Conservation (phyloP, 2,329 filamentous ascomycete genomes). For the Ophiostoma piceae region DNA sequence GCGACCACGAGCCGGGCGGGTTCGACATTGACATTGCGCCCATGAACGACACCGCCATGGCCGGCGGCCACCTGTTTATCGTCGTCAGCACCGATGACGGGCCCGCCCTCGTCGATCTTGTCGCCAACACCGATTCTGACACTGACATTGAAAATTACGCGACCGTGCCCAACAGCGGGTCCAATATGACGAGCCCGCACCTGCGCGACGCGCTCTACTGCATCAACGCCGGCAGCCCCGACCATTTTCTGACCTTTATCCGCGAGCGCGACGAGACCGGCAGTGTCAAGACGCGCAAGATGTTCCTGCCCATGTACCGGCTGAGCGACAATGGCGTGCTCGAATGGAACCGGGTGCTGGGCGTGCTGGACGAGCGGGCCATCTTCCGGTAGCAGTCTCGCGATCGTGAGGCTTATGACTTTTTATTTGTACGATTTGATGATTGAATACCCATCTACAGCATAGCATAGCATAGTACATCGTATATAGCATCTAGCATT, state of each 20-base stretch:
- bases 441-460: not conserved
- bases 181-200: not conserved
- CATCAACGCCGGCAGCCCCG: conserved; percentile 15
- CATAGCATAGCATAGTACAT: not conserved
- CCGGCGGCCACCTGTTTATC: conserved; percentile 14
- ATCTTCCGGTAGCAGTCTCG: not conserved
- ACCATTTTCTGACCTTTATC: not conserved
- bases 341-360: conserved; percentile 11
- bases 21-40: conserved; percentile 13
- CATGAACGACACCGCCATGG: conserved; percentile 4
- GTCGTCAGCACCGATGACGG: conserved; percentile 9
- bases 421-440: conserved; percentile 9
- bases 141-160: not conserved
- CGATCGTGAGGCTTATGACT: not conserved
- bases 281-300: conserved; percentile 6
- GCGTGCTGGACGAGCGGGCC: conserved; percentile 14
- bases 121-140: not conserved
- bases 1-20: not conserved
- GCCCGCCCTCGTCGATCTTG: not conserved
- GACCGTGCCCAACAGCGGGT: conserved; percentile 5
- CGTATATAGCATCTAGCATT: not conserved
- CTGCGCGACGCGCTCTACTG: conserved; percentile 11
- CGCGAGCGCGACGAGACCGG: not conserved
- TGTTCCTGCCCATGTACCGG: conserved; percentile 16
- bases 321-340: conserved; percentile 14